Conservation (phyloP, 2,329 filamentous ascomycete genomes). For the Aspergillus novoparasiticus region DNA sequence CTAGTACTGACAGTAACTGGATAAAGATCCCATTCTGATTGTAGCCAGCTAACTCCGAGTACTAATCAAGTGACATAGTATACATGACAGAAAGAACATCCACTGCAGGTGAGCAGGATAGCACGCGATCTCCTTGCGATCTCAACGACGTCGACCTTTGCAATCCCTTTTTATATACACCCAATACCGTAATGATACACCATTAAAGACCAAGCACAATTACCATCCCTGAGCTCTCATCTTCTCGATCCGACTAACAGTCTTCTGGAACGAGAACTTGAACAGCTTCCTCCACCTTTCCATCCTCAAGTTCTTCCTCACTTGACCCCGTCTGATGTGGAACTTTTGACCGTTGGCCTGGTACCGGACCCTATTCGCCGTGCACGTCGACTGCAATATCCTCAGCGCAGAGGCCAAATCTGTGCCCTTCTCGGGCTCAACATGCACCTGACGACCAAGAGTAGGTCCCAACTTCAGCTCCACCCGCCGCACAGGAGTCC, state of each 20-base stretch:
- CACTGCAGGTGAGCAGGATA: background rate
- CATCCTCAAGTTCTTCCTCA: conserved; percentile 42
- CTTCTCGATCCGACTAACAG: conserved; percentile 44
- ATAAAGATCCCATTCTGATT: conserved; percentile 6
- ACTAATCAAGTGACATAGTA: conserved; percentile 10
- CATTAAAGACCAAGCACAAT: background rate
- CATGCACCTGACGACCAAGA: conserved; percentile 38
- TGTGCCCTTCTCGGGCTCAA: conserved; percentile 36
- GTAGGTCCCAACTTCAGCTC: conserved; percentile 41
- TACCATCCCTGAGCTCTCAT: conserved; percentile 53
- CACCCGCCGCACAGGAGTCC: conserved; percentile 26
- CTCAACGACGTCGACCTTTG: background rate
- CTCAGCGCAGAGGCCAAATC: conserved; percentile 35
- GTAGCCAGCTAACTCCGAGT: conserved; percentile 6
- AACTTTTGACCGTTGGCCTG: conserved; percentile 40
- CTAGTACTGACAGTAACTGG: conserved; percentile 7
- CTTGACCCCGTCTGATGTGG: conserved; percentile 46
- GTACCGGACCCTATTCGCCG: conserved; percentile 36
- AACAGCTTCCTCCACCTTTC: conserved; percentile 49
- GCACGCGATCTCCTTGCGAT: background rate
- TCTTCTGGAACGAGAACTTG: conserved; percentile 46
- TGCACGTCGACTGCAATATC: conserved; percentile 27
- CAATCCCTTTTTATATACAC: conserved; percentile 3
- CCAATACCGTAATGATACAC: background rate
- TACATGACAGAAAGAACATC: conserved; percentile 16